Base-by-base conservation (phyloP, 805 yeast genomes). In the Wickerhamiella hasegawae region DNA sequence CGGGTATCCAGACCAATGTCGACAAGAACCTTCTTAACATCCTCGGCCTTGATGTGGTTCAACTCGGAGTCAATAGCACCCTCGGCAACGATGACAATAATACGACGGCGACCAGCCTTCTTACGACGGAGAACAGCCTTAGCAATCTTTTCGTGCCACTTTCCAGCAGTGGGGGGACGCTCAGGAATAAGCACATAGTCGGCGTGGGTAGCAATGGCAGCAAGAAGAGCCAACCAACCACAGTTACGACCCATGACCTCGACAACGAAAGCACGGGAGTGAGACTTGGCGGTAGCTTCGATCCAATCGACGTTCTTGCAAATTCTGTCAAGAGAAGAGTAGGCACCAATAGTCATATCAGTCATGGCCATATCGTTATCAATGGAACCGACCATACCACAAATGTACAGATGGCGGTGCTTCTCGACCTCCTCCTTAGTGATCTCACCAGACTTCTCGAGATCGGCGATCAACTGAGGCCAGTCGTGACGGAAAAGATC, bases 161-260 rank as follows among this genome's bases (percentile, higher is more conserved):
- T 65, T 23, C 65, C 65, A 15, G 76, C 64, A 36, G 65, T 60
- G 5, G 94, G 81, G 4, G 98, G 96, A 58, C 76, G 74, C 62
- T 90, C 98, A 23, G 98, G 98, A 45, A 90, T 79, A 49, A 90
- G 76, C 40, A 84, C 78, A 55, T 73, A 84, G 60, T 90, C 98
- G 3, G 98, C 97, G 49, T 90, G 80, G 20, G 96, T 82, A 30
- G 97, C 84, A 42, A 87, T 76, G 52, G 97, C 98, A 3, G 98
- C 92, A 90, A 84, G 85, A 47, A 90, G 64, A 2, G 92, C 97
- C 48, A 90, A 69, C 98, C 98, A 90, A 43, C 98, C 98, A 66
- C 98, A 90, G 58, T 90, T 96, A 54, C 98, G 74, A 42, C 98
- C 98, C 98, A 90, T 90, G 28, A 90, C 98, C 57, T 90, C 98